These are phyloP conservation scores for Kingdonia uniflora DNA, from an alignment of 164 flowering plant species.

Conservation along the genomic window DNA sequence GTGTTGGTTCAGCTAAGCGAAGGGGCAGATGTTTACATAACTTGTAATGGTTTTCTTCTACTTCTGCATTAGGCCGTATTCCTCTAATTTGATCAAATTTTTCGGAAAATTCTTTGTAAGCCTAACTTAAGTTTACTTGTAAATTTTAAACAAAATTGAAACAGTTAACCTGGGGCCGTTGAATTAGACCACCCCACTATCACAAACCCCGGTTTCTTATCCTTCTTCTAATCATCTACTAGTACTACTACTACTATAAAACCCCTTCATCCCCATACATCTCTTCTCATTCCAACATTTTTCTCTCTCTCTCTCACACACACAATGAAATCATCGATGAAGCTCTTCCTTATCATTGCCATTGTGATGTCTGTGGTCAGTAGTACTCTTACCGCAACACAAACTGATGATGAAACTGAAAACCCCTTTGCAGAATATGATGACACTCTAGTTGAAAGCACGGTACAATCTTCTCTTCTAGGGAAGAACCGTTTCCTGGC, in stretches of 20 bases:
- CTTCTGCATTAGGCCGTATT: no score
- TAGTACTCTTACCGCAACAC: neutral
- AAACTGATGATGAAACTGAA: neutral
- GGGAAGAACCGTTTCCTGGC: neutral
- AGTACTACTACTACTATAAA: conserved; percentile 2
- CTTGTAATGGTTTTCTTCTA: no score
- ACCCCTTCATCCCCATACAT: neutral
- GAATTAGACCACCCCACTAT: neutral
- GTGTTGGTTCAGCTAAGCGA: no score
- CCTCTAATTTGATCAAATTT: no score
- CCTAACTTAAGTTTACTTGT: no score
- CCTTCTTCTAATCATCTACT: neutral
- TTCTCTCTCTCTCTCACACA: neutral
- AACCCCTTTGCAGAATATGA: neutral
- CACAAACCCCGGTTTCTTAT: neutral
- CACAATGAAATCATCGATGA: neutral
- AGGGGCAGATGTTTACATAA: no score
- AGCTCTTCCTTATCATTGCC: neutral
- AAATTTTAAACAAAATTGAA: no score
- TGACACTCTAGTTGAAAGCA: neutral
- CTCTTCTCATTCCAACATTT: neutral
- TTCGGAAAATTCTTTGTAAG: no score
- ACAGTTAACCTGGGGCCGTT: no score
- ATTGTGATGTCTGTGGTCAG: neutral
- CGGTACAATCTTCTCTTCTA: neutral